Base-by-base conservation (phyloP, 192 early-diverging fungal genomes). In the Podila horticola region DNA sequence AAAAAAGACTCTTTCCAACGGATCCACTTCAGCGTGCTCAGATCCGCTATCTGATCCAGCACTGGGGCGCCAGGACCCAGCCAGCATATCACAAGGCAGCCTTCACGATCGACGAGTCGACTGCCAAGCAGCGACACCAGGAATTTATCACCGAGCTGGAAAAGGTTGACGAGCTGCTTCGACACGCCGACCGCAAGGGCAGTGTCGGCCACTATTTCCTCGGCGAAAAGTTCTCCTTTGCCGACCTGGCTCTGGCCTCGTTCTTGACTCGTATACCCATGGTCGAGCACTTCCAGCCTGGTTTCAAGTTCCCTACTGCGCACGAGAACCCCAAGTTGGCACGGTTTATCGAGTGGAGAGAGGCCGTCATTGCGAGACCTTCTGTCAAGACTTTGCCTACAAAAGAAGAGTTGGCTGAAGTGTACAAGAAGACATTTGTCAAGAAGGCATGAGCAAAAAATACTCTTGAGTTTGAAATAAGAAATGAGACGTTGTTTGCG, bases 181-280 rank as follows among this genome's bases (percentile, higher is more conserved):
- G 48, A 9, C 31, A 45, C 10, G 74, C 62, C 10, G 60, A 58
- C 67, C 62, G 62, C 50, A 55, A 62, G 1, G 59, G 61, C 13
- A 65, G 71, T 12, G 50, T 71, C 1, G 86, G 87, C 11, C 85
- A 81, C 19, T 88, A 74, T 31, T 86, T 86, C 67, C 62, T 88
- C 17, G 87, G 85, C 15, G 48, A 48, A 0, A 62, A 72, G 26
- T 88, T 74, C 36, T 77, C 82, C 0, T 73, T 88, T 29, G 86
- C 86, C n/a, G 86, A 88, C 65, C 50, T 86, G 34, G 74, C 82
- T 5, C 45, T 86, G 55, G 74, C 85, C 1, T 84, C 83, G 28
- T 82, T 86, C 57, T 51, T 76, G 33, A 84, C 69, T 2, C 82
- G 87, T 11, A 67, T 76, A 1, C 63, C 74, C 4, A 29, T 76